phyloP scores from a whole-genome alignment of 2,329 filamentous ascomycete species.

The Pseudogymnoascus verrucosus region DNA sequence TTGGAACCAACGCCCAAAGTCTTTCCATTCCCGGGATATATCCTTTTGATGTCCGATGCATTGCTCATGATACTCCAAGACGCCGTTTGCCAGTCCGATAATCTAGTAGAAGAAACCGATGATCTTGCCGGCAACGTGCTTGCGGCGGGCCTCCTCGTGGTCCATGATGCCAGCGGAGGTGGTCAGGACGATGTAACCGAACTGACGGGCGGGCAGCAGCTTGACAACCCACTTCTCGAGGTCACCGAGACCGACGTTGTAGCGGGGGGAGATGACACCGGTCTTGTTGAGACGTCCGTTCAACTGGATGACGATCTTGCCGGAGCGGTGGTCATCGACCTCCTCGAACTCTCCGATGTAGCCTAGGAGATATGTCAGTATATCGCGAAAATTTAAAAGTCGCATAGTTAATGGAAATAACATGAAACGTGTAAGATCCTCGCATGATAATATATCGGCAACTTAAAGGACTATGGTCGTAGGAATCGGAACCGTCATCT shows the following conservation, averaged over 20 bases:
- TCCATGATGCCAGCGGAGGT: conserved; percentile 99
- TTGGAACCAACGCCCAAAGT: not conserved
- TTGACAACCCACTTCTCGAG: conserved; percentile 99
- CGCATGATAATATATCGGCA: conserved; percentile 89
- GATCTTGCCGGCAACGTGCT: conserved; percentile 99
- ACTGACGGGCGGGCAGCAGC: conserved; percentile 98
- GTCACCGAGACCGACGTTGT: conserved; percentile 96
- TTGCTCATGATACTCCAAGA: conserved; percentile 25
- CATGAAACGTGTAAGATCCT: conserved; percentile 97
- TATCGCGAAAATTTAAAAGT: conserved; percentile 97
- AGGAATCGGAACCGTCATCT: conserved; percentile 81
- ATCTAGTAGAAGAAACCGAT: conserved; percentile 98
- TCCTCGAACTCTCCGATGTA: conserved; percentile 99
- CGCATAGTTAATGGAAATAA: conserved; percentile 63
- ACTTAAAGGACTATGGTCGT: conserved; percentile 99
- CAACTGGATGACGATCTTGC: conserved; percentile 99
- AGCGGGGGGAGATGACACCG: conserved; percentile 97
- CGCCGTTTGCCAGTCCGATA: conserved; percentile 15
- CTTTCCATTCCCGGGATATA: conserved; percentile 16
- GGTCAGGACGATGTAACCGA: conserved; percentile 98
- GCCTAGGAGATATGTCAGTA: conserved; percentile 59
- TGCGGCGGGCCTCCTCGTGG: conserved; percentile 98
- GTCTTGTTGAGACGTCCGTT: conserved; percentile 99
- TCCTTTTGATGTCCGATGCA: conserved; percentile 11
- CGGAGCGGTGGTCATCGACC: conserved; percentile 97